phyloP scores from a whole-genome alignment of 1,284 basidiomycete genomes.

The Meripilus lineatus region DNA sequence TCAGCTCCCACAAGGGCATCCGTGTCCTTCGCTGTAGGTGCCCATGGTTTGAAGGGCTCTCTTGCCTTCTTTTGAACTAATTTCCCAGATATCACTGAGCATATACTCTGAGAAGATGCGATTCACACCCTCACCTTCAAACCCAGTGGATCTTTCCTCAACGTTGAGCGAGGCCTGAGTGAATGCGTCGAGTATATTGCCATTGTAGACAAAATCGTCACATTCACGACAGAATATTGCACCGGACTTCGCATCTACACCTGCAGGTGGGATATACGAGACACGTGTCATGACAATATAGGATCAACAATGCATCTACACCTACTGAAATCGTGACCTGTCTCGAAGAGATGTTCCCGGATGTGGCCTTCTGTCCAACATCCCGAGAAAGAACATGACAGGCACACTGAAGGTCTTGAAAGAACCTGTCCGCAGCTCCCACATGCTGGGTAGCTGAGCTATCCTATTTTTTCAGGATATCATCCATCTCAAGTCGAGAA shows the following conservation, averaged over 20 bases:
- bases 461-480: too few relatives aligned
- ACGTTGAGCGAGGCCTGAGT: conserved; percentile 34
- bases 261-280: conserved; percentile 26
- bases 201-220: conserved; percentile 53
- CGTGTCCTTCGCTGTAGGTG: conserved; percentile 32
- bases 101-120: not conserved
- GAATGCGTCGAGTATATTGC: conserved; percentile 36
- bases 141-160: conserved; percentile 48
- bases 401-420: conserved; percentile 72
- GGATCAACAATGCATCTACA: conserved; percentile 14
- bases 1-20: conserved; percentile 30
- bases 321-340: conserved; percentile 68
- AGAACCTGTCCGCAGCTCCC: conserved; percentile 55
- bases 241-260: conserved; percentile 53
- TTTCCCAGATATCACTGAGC: conserved; percentile 1
- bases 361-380: conserved; percentile 66
- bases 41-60: conserved; percentile 44
- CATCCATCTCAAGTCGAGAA: not conserved
- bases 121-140: conserved; percentile 40
- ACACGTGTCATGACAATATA: not conserved
- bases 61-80: conserved; percentile 36
- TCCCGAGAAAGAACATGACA: conserved; percentile 72
- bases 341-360: conserved; percentile 48
- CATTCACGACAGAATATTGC: conserved; percentile 54
- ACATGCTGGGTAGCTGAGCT: conserved; percentile 54